Evolutionary conservation across 371 early-diverging fungal species (phyloP).

Genomic region (Circinella minor): DNA sequence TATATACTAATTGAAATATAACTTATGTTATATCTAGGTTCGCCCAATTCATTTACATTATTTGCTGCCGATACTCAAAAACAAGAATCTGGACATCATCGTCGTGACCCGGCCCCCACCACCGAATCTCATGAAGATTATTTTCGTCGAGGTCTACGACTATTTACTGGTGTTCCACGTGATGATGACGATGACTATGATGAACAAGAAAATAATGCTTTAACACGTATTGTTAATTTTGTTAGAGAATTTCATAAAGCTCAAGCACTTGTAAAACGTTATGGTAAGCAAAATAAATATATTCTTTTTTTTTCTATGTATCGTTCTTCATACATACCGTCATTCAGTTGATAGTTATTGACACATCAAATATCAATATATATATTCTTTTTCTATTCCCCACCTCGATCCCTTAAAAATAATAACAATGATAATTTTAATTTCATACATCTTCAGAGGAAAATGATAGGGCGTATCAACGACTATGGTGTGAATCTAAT

Average conservation of each 20-base stretch:
- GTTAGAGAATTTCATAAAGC: slow-evolving; percentile 25
- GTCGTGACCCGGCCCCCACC: slow-evolving; percentile 19
- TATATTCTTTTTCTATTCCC: neutral
- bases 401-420: neutral
- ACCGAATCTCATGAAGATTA: slow-evolving; percentile 38
- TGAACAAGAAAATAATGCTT: neutral
- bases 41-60: slow-evolving; percentile 43
- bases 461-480: slow-evolving; percentile 26
- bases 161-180: slow-evolving; percentile 29
- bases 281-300: slow-evolving; percentile 17
- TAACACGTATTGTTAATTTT: slow-evolving; percentile 16
- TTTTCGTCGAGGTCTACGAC: slow-evolving; percentile 38
- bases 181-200: slow-evolving; percentile 13
- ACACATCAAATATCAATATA: neutral
- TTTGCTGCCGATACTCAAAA: slow-evolving; percentile 25
- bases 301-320: too few species aligned
- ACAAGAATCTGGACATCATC: neutral
- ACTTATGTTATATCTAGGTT: slow-evolving; percentile 19
- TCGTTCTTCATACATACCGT: too few species aligned
- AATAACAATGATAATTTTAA: slow-evolving; percentile 1
- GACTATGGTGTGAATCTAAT: slow-evolving; percentile 33
- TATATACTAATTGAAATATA: neutral
- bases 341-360: too few species aligned
- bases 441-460: slow-evolving; percentile 1
- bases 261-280: slow-evolving; percentile 32